These are phyloP conservation scores for Macrotyloma uniflorum DNA, from an alignment of 306 rosid genomes.

Conservation along the genomic window DNA sequence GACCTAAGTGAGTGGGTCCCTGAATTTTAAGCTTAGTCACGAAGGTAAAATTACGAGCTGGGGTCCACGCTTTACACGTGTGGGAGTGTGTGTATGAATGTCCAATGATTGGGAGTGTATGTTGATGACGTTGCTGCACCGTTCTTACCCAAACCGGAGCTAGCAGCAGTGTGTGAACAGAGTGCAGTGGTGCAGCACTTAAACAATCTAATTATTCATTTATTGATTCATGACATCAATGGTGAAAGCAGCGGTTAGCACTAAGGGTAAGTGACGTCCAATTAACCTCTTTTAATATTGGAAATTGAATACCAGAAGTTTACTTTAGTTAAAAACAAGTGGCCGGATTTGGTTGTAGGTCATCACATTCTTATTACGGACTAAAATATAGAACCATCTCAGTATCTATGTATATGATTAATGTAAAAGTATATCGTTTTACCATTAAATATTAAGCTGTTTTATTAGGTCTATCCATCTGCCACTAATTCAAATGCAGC, in stretches of 20 bases:
- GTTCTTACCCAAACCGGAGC: background rate
- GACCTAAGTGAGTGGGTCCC: slow-evolving; percentile 53
- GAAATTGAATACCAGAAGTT: background rate
- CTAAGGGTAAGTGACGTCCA: slow-evolving; percentile 39
- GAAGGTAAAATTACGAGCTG: slow-evolving; percentile 54
- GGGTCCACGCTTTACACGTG: slow-evolving; percentile 44
- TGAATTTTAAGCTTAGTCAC: slow-evolving; percentile 50
- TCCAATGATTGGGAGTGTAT: slow-evolving; percentile 24
- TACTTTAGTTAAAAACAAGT: slow-evolving; percentile 37
- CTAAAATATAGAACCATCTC: background rate
- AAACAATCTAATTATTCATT: background rate
- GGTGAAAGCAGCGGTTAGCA: slow-evolving; percentile 36
- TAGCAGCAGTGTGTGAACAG: background rate
- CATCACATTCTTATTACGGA: background rate
- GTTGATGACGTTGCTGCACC: slow-evolving; percentile 30
- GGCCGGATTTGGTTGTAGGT: slow-evolving; percentile 22
- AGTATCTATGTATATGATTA: background rate
- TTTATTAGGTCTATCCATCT: background rate
- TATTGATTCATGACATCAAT: slow-evolving; percentile 36
- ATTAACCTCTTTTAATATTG: slow-evolving; percentile 7
- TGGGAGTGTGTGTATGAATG: background rate
- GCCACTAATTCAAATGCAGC: background rate
- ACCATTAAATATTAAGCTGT: background rate
- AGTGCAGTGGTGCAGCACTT: too few relatives aligned
- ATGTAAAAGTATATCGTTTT: background rate